phyloP scores from a whole-genome alignment of 148 eudicot genomes.

The Rhododendron williamsianum region DNA sequence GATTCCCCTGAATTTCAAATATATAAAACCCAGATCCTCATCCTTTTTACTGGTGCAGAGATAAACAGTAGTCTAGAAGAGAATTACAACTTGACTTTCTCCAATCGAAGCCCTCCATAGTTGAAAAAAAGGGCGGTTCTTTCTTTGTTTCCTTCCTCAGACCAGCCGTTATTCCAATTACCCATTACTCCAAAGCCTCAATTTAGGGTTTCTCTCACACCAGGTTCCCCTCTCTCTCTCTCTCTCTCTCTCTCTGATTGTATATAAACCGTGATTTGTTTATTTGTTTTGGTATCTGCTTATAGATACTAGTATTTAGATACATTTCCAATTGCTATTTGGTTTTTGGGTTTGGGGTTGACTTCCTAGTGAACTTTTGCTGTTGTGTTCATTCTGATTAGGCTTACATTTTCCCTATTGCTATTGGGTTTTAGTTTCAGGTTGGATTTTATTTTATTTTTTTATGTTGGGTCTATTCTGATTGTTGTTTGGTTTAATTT shows the following conservation, averaged over 20 bases:
- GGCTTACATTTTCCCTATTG: not conserved
- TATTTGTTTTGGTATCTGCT: not conserved
- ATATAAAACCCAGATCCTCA: not conserved
- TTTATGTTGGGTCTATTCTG: not conserved
- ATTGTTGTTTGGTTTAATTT: not conserved
- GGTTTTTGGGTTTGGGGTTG: not conserved
- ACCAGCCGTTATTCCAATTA: constrained; percentile 19
- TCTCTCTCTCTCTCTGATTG: not conserved
- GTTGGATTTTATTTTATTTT: not conserved
- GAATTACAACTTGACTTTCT: not conserved
- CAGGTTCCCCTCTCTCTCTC: not conserved
- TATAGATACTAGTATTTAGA: not conserved
- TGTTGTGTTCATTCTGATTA: not conserved
- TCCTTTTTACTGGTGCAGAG: not conserved
- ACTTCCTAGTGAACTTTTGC: not conserved
- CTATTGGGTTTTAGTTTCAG: not conserved
- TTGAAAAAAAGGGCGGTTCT: not conserved
- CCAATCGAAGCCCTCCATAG: not conserved
- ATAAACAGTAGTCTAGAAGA: not conserved
- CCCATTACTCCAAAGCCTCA: constrained; percentile 13
- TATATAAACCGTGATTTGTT: not conserved
- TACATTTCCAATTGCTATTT: not conserved
- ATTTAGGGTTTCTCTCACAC: constrained; percentile 9
- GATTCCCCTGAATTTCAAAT: not conserved
- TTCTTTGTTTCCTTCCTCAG: constrained; percentile 9